Evolutionary conservation across 2,329 filamentous ascomycete species (phyloP), one percentile per base, ranked within the genome.

Genomic region (Hysterium pulicare): DNA sequence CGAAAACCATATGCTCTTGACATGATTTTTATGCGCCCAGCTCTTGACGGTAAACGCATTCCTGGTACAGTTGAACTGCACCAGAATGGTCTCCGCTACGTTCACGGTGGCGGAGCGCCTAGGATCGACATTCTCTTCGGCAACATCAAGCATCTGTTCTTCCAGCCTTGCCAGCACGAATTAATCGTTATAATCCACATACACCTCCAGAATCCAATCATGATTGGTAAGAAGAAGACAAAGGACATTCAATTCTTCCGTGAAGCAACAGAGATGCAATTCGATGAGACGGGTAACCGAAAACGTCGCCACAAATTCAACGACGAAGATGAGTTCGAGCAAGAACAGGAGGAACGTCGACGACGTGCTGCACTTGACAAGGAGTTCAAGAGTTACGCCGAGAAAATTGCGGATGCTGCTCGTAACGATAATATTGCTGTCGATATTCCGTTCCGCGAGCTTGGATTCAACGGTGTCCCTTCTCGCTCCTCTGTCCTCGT

Each of bases 201-300:
- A 43, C 93, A 98, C 66, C 80, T 98, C 38, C 96, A 95, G 71
- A 95, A 96, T 48, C 93, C 93, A 2, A 97, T 98, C 64, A 90
- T 98, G 68, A 87, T 98, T 49, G 93, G 93, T 47, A 97, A 95
- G 77, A 94, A 95, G 74, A 98, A 98, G 81, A 95, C 93, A 9
- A 96, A 93, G 73, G 94, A 98, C 65, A 87, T 98, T 1, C 94
- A 98, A 58, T 98, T 98, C 71, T 96, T 96, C 62, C 83, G 93
- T 41, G 93, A 98, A 72, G 93, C 93, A 3, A 97, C 93, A 0
- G 93, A 98, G 55, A 97, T 98, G 66, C 90, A 95, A 61, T 97
- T 98, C 56, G 93, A 98, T 60, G 93, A 98, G 72, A 98, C 93
- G 36, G 94, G 93, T 54, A 98, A 97, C 70, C 82, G 94, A 50